Conservation (phyloP, 805 yeast genomes). For the Yarrowia bubula region DNA sequence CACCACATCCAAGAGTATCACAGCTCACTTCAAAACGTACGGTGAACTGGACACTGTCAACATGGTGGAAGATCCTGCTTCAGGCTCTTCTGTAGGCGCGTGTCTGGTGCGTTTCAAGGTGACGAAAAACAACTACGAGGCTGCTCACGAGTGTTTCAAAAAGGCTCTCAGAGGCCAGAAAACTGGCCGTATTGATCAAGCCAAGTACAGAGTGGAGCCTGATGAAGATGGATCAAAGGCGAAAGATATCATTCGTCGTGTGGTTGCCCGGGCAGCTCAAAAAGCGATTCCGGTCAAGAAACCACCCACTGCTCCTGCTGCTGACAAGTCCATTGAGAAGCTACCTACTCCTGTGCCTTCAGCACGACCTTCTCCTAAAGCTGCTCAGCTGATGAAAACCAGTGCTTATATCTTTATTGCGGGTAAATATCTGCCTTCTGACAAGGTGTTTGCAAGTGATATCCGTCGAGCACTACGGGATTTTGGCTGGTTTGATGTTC, state of each 20-base stretch:
- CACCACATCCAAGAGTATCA: constrained; percentile 30
- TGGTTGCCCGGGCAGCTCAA: constrained; percentile 20
- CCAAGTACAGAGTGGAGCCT: constrained; percentile 42
- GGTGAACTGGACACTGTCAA: constrained; percentile 64
- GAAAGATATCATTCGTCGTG: constrained; percentile 25
- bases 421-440: constrained; percentile 34
- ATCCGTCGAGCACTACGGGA: constrained; percentile 56
- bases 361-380: background rate
- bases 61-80: constrained; percentile 63
- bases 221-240: constrained; percentile 40
- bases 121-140: constrained; percentile 47
- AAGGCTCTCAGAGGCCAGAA: constrained; percentile 46
- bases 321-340: constrained; percentile 21
- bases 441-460: constrained; percentile 51
- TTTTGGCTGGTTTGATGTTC: constrained; percentile 64
- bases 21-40: constrained; percentile 47
- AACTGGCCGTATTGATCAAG: constrained; percentile 52
- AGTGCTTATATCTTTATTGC: constrained; percentile 35
- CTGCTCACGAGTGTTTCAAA: constrained; percentile 48
- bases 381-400: constrained; percentile 28
- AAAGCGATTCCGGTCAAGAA: constrained; percentile 7
- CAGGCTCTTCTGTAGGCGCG: constrained; percentile 77
- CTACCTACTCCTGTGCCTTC: constrained; percentile 23
- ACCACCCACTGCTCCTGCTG: constrained; percentile 1
- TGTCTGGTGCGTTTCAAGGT: constrained; percentile 64